Evolutionary conservation across 148 eudicot genomes (phyloP), one percentile per base, ranked within the genome.

Genomic region (Amaranthus palmeri): DNA sequence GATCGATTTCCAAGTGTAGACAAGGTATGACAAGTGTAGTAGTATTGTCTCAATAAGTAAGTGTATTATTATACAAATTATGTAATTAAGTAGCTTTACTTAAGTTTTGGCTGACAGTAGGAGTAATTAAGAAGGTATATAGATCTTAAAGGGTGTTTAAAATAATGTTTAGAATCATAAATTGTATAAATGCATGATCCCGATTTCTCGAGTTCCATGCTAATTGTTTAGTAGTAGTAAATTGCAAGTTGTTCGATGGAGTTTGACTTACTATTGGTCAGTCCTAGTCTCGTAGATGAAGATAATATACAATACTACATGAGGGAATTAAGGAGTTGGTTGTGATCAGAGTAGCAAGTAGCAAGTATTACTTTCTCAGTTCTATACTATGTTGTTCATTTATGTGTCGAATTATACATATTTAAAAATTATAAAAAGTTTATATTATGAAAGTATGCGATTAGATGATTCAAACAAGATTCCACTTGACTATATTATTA

Each of bases 151-250:
- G 9, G 11, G 42, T 10, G 64, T 61, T 40, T 40, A 5, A 14
- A 14, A 12, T 12, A 14, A 18, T 58, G 61, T 8, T 18, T 58
- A 36, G 54, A 67, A 67, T 17, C 14, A 41, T 53, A 17, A 25
- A 25, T 25, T 25, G 36, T 25, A 25, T 25, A 25, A 10, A 13
- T 44, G 2, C 12, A 47, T 71, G 54, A 71, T 71, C 72, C 62
- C 51, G 18, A 56, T 44, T 69, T 69, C 13, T 44, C n/a, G 72
- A 55, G 72, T 10, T 69, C 4, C 50, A 54, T 69, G 50, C 42
- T 41, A 40, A 18, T 43, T 3, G 5, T 41, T 50, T 45, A 47
- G 13, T 4, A 12, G 8, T 60, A 41, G 25, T 18, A 60, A 36
- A 9, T 17, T 11, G 17, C 4, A 12, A 60, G 64, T 25, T 25